Evolutionary conservation across 1,284 basidiomycete genomes (phyloP).

Genomic region (Ustilago shanxiensis): DNA sequence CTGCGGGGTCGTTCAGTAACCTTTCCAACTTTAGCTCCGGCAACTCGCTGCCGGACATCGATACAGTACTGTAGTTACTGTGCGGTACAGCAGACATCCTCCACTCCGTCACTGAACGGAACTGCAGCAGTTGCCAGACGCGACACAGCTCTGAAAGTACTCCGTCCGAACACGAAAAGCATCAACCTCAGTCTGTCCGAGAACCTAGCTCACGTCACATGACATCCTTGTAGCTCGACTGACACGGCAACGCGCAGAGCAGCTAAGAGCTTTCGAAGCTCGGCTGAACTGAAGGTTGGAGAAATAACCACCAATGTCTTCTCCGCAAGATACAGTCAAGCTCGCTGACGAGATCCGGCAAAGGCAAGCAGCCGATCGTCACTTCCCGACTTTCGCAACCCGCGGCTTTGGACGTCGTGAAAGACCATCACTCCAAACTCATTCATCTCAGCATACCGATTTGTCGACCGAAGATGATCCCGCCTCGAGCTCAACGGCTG

Average conservation of each 20-base stretch:
- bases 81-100: background rate
- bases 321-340: constrained; percentile 48
- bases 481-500: background rate
- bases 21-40: too few species aligned
- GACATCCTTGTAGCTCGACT: background rate
- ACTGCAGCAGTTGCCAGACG: too few species aligned
- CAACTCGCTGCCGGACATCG: too few species aligned
- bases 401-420: constrained; percentile 39
- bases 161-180: background rate
- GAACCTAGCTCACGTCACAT: background rate
- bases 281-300: background rate
- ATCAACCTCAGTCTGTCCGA: background rate
- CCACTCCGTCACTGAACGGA: background rate
- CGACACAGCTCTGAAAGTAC: too few species aligned
- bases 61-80: too few species aligned
- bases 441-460: constrained; percentile 11
- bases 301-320: constrained; percentile 32
- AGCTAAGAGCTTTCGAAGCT: background rate
- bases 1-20: too few species aligned
- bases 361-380: constrained; percentile 40
- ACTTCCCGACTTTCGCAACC: constrained; percentile 43
- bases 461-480: constrained; percentile 4
- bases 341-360: constrained; percentile 42
- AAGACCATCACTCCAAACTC: constrained; percentile 23
- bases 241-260: background rate